Evolutionary conservation across 257 asterid species (phyloP).

Genomic region (Solanum gracilifrons): DNA sequence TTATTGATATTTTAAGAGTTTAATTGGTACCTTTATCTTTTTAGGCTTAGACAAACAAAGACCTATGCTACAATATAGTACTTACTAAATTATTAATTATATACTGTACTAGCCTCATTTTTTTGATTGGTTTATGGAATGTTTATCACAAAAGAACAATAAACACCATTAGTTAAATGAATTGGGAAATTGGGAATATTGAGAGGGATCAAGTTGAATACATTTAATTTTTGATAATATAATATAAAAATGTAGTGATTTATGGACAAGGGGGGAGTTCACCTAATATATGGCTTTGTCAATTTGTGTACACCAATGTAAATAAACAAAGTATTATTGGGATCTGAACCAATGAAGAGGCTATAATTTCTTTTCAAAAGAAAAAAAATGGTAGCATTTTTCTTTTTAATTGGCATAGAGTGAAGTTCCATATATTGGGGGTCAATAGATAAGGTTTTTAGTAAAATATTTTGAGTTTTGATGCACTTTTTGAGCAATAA

Average conservation of each 20-base stretch:
- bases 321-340: background rate
- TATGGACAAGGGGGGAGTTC: conserved; percentile 5
- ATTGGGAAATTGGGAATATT: background rate
- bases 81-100: background rate
- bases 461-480: background rate
- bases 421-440: background rate
- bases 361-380: background rate
- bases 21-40: background rate
- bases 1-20: background rate
- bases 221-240: background rate
- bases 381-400: background rate
- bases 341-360: conserved; percentile 6
- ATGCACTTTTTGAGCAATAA: conserved; percentile 5
- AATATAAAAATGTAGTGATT: background rate
- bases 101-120: background rate
- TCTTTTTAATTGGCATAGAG: background rate
- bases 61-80: background rate
- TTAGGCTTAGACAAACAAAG: background rate
- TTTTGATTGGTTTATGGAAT: background rate
- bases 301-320: background rate
- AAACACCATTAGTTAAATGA: background rate
- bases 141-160: background rate
- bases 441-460: background rate
- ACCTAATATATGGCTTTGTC: conserved; percentile 1
- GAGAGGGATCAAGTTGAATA: background rate